Evolutionary conservation across 768 basidiomycete species (phyloP), one percentile per base, ranked within the genome.

Genomic region (Tylopilus felleus): DNA sequence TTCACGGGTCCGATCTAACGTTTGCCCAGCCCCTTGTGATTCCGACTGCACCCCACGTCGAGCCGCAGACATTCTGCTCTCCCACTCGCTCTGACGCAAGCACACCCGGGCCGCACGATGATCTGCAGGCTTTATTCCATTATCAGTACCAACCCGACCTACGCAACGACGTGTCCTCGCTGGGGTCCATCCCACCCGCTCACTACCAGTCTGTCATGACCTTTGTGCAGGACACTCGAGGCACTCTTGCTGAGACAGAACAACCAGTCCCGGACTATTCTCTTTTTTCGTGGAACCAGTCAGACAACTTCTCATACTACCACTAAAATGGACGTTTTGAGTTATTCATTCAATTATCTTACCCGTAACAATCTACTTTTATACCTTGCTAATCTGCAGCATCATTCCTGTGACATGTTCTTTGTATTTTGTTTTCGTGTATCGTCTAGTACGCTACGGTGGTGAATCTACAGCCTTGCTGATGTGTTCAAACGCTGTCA

Each of bases 401-500:
- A 27, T 40, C 41, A 45, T 44, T 44, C 39, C 52, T 39, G 43
- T 23, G 36, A 41, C 44, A 48, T 47, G 62, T 67, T 50, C 49
- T 39, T 42, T 70, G 68, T 67, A 67, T 58, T 51, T 57, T 53
- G 49, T 57, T 53, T 29, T 25, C 52, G 17, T 64, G 65, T 66
- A 64, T 56, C 44, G 5, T 47, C 10, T 52, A 53, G 39, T 46
- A 51, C 39, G 27, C 43, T 40, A 40, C 31, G 28, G 3, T 47
- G 21, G 22, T n/a, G 36, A 51, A 62, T 46, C 53, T n/a, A 63
- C 51, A 8, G 8, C 17, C 22, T 23, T 22, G 39, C 42, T 56
- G 19, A 80, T 63, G 12, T 71, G 75, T 60, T 82, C 75, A 55
- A 84, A 85, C 13, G 81, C 82, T 43, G 60, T 65, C 5, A 81